These are phyloP conservation scores for Ceratobasidium papillatum DNA, from an alignment of 1,284 basidiomycete species.

Conservation along the genomic window DNA sequence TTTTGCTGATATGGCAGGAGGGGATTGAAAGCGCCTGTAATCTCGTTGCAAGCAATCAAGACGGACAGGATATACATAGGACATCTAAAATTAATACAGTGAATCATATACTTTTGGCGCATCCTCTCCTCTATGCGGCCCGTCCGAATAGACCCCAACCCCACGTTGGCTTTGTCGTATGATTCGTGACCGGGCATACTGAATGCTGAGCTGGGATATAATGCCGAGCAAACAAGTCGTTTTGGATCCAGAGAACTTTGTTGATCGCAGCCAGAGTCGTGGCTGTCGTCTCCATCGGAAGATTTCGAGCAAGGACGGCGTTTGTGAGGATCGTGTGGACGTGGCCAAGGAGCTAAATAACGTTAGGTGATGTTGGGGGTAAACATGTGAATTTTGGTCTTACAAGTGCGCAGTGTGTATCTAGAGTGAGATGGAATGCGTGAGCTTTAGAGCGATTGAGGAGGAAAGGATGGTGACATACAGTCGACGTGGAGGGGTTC, in stretches of 20 bases:
- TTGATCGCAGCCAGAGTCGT: conserved; percentile 29
- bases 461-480: neutral
- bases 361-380: neutral
- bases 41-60: too few species aligned
- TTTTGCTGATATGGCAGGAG: neutral
- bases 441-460: neutral
- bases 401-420: conserved; percentile 42
- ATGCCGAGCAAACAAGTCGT: conserved; percentile 44
- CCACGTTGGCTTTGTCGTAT: conserved; percentile 5
- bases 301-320: conserved; percentile 34
- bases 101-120: conserved; percentile 6
- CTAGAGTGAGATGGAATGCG: neutral
- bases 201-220: conserved; percentile 32
- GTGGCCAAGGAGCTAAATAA: conserved; percentile 33
- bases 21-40: neutral
- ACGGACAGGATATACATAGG: neutral
- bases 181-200: neutral
- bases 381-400: neutral
- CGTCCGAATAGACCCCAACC: conserved; percentile 31
- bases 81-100: conserved; percentile 7
- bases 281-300: conserved; percentile 39
- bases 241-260: conserved; percentile 45
- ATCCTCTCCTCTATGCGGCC: neutral
- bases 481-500: conserved; percentile 45
- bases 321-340: conserved; percentile 30